These are phyloP conservation scores for Nicotiana tomentosiformis DNA, from an alignment of 257 asterid genomes.

Conservation along the genomic window DNA sequence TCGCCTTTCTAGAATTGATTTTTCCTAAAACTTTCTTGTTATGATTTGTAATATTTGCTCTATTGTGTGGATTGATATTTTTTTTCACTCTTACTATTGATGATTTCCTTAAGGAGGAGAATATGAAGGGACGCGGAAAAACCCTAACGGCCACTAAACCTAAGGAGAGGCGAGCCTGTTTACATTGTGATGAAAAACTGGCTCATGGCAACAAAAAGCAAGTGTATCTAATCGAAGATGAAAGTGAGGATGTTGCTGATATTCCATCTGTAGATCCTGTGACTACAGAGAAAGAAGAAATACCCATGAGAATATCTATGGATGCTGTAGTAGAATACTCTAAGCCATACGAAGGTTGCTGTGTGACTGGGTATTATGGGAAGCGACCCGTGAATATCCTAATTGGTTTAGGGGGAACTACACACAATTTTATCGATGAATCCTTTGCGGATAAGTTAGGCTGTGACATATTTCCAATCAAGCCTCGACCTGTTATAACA, in stretches of 20 bases:
- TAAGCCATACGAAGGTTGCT: background rate
- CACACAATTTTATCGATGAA: background rate
- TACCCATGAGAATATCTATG: background rate
- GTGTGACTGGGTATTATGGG: background rate
- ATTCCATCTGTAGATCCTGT: background rate
- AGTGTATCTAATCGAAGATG: background rate
- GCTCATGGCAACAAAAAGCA: background rate
- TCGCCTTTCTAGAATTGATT: background rate
- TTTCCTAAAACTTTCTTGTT: background rate
- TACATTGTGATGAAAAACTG: no score
- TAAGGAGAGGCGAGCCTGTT: background rate
- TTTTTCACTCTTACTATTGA: background rate
- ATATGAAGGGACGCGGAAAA: background rate
- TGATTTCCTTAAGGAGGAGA: background rate
- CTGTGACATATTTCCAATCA: background rate
- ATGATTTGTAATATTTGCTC: background rate
- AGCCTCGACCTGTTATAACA: background rate
- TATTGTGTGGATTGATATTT: background rate
- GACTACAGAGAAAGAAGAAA: background rate
- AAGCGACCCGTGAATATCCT: background rate
- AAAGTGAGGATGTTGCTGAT: background rate
- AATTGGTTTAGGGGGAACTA: background rate
- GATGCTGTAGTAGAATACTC: background rate
- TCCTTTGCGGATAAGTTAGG: background rate
- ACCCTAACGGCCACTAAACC: background rate